Evolutionary conservation across 345 rosid species (phyloP).

Genomic region (Pugionium cornutum): DNA sequence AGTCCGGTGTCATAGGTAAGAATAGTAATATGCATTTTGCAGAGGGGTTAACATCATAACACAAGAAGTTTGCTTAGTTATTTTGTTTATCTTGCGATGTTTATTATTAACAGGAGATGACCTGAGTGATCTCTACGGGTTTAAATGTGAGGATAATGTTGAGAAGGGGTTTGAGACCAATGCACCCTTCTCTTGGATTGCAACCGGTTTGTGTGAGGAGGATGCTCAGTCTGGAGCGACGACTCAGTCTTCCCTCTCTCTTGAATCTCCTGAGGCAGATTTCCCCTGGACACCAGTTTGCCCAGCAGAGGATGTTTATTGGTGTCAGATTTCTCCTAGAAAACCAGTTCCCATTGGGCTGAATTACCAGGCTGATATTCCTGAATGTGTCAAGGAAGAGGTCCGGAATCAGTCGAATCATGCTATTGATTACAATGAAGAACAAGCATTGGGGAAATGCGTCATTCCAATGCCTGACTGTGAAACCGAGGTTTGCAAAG

Average conservation of each 20-base stretch:
- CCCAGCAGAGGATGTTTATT: constrained; percentile 39
- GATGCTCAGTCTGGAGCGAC: constrained; percentile 41
- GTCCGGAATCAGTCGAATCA: constrained; percentile 17
- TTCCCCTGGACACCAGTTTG: constrained; percentile 39
- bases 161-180: constrained; percentile 41
- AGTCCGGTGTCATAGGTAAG: constrained; percentile 42
- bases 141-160: constrained; percentile 33
- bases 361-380: constrained; percentile 60
- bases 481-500: constrained; percentile 28
- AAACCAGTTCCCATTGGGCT: constrained; percentile 57
- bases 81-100: constrained; percentile 20
- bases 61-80: constrained; percentile 21
- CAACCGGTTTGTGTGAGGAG: constrained; percentile 41
- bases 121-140: constrained; percentile 30
- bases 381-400: constrained; percentile 44
- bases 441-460: constrained; percentile 50
- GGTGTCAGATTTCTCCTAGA: constrained; percentile 41
- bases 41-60: constrained; percentile 12
- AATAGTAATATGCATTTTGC: constrained; percentile 24
- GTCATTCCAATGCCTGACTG: constrained; percentile 50
- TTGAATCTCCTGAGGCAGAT: constrained; percentile 44
- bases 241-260: constrained; percentile 45
- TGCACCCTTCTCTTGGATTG: constrained; percentile 34
- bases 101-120: constrained; percentile 39
- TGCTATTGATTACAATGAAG: constrained; percentile 32